These are phyloP conservation scores for Escallonia herrerae DNA, from an alignment of 129 eudicot genomes.

Conservation along the genomic window DNA sequence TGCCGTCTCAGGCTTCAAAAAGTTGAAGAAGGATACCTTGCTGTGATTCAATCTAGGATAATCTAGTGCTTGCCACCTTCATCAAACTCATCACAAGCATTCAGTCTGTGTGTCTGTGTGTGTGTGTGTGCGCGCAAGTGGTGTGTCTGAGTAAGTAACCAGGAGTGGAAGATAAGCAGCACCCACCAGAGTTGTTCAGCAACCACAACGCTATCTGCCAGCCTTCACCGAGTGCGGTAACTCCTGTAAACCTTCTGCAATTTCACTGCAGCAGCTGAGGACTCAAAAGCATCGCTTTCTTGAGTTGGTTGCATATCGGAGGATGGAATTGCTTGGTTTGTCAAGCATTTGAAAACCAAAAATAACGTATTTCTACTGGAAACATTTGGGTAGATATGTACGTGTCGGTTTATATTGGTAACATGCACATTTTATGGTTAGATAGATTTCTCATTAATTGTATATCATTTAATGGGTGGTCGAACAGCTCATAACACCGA, in stretches of 20 bases:
- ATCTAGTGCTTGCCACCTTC: slow-evolving; percentile 60
- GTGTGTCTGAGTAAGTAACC: background rate
- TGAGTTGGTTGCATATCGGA: background rate
- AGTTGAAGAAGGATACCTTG: slow-evolving; percentile 41
- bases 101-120: background rate
- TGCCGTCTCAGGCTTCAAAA: slow-evolving; percentile 29
- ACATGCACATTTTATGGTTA: too few species aligned
- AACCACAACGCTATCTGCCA: slow-evolving; percentile 52
- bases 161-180: background rate
- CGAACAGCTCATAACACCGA: too few species aligned
- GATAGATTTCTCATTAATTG: too few species aligned
- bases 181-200: slow-evolving; percentile 44
- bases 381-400: too few species aligned
- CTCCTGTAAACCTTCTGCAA: slow-evolving; percentile 46
- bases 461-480: too few species aligned
- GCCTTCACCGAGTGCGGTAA: slow-evolving; percentile 45
- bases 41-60: slow-evolving; percentile 34
- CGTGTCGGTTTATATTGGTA: too few species aligned
- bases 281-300: slow-evolving; percentile 1
- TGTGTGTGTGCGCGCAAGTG: too few species aligned
- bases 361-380: too few species aligned
- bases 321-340: too few species aligned
- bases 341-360: too few species aligned
- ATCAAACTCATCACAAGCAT: background rate
- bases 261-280: slow-evolving; percentile 22